Evolutionary conservation across 345 rosid genomes (phyloP).

Genomic region (Nasturtium officinale): DNA sequence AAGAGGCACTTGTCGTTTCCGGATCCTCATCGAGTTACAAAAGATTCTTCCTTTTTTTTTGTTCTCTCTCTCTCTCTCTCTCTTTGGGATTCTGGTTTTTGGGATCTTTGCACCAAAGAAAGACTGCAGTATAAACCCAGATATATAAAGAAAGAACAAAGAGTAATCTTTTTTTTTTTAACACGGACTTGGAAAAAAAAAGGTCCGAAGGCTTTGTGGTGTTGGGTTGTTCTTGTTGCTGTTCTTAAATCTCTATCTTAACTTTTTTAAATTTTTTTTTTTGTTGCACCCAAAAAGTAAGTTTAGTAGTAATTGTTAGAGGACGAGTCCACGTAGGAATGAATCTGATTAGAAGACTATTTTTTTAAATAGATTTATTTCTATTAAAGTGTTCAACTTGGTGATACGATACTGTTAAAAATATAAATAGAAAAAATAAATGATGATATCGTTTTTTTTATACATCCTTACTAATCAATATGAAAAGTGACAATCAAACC

Average conservation of each 20-base stretch:
- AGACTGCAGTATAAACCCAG: constrained; percentile 26
- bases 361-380: background rate
- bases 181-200: constrained; percentile 13
- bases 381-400: too few relatives aligned
- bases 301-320: constrained; percentile 34
- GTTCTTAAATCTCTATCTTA: constrained; percentile 4
- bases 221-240: constrained; percentile 40
- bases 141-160: constrained; percentile 14
- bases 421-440: too few relatives aligned
- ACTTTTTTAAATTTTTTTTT: constrained; percentile 44
- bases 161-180: constrained; percentile 3
- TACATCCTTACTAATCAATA: too few relatives aligned
- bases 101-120: constrained; percentile 39
- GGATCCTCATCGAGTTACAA: constrained; percentile 77
- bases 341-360: background rate
- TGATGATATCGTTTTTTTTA: too few relatives aligned
- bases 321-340: constrained; percentile 32
- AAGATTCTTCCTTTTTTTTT: constrained; percentile 21
- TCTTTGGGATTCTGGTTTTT: background rate
- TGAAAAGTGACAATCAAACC: too few relatives aligned
- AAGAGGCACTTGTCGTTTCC: constrained; percentile 74
- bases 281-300: constrained; percentile 72
- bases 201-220: constrained; percentile 32
- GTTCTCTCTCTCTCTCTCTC: too few relatives aligned
- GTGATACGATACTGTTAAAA: too few relatives aligned